Evolutionary conservation across 2,329 filamentous ascomycete species (phyloP).

Genomic region (Pleomassaria siparia): DNA sequence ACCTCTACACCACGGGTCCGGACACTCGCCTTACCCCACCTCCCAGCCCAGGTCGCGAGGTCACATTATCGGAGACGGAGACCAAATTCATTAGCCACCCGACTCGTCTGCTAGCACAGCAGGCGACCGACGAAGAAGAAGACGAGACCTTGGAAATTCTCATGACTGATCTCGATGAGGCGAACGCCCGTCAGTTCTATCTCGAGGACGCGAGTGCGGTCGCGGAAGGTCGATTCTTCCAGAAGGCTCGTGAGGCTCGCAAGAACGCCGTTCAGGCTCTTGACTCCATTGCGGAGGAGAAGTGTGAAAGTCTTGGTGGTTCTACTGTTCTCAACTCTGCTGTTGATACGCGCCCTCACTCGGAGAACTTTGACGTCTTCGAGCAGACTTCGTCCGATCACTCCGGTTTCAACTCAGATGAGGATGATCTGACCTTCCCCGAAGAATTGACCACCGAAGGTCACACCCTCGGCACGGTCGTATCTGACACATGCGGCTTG

Average conservation of each 20-base stretch:
- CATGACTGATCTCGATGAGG: slow-evolving; percentile 69
- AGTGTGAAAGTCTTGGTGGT: slow-evolving; percentile 40
- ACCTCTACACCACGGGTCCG: slow-evolving; percentile 92
- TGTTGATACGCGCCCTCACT: slow-evolving; percentile 43
- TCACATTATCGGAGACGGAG: slow-evolving; percentile 51
- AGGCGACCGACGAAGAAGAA: slow-evolving; percentile 52
- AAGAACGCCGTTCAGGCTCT: slow-evolving; percentile 61
- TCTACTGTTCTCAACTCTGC: slow-evolving; percentile 42
- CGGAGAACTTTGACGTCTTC: slow-evolving; percentile 75
- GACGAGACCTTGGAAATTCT: slow-evolving; percentile 76
- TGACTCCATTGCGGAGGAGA: slow-evolving; percentile 59
- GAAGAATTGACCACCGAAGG: slow-evolving; percentile 88
- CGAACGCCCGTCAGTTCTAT: slow-evolving; percentile 69
- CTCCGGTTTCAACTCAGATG: slow-evolving; percentile 59
- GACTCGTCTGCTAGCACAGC: slow-evolving; percentile 53
- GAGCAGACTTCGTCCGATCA: slow-evolving; percentile 69
- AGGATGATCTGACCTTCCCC: slow-evolving; percentile 59
- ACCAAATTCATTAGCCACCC: slow-evolving; percentile 63
- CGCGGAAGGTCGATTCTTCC: slow-evolving; percentile 76
- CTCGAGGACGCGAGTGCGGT: slow-evolving; percentile 84
- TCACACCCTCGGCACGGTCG: slow-evolving; percentile 87
- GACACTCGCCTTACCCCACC: slow-evolving; percentile 79
- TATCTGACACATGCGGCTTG: slow-evolving; percentile 86
- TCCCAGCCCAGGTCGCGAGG: slow-evolving; percentile 64
- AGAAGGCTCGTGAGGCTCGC: slow-evolving; percentile 65